Base-by-base conservation (phyloP, 176 grass and related monocot genomes). In the Saccharum officinarum region DNA sequence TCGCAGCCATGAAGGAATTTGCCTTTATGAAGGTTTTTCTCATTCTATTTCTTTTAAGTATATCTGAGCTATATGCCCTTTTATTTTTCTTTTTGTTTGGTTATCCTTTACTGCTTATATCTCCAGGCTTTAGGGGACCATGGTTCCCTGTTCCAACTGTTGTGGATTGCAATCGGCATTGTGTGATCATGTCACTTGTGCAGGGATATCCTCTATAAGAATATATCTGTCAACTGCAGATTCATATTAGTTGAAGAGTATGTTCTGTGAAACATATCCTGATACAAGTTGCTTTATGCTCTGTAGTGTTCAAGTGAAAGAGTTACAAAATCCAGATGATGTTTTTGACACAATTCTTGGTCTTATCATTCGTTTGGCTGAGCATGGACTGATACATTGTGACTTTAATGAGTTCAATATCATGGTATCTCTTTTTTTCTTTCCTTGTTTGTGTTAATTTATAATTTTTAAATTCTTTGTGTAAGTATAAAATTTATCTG, bases 391-490 rank as follows among this genome's bases (percentile, higher is more conserved):
- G 67, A 98, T 98, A 78, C 93, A 94, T 83, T 98, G 97, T 88
- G 97, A 98, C 83, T 98, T 98, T 75, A 98, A 98, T 77, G 91
- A 98, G 79, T 98, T 98, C 76, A 98, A 98, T 82, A 92, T 98
- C 84, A 98, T 95, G 97, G 93, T 95, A 94, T 76, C 75, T 26
- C 13, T 69, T 79, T 40, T 72, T 81, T 46, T 26, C 22, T 70
- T 50, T 30, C 71, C 8, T n/a, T 67, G 38, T 28, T 50, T 26
- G 0, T 80, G 9, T 36, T 37, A 0, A 71, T 63, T 65, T 67
- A 10, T 38, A 49, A 40, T 7, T 57, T 79, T 84, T 78, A 46
- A 45, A 38, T 67, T 37, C 45, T 46, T 74, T 0, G 20, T 86
- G 49, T 2, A 82, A 16, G 41, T 3, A 28, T 28, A 63, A n/a